phyloP scores from a whole-genome alignment of 371 early-diverging fungal genomes.

The Apophysomyces ossiformis region DNA sequence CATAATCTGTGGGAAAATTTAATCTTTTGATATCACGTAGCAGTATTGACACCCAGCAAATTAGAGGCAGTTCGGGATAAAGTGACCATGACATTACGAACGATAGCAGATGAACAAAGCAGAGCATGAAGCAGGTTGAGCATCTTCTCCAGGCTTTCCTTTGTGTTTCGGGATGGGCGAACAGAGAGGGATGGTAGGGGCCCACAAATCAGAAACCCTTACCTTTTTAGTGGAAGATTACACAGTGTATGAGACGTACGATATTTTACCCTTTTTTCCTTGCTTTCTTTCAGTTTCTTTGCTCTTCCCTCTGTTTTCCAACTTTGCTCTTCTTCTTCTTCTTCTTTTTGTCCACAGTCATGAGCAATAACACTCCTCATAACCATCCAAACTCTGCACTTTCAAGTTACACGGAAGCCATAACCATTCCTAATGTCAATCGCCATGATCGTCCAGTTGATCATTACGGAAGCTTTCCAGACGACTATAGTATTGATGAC shows the following conservation, averaged over 20 bases:
- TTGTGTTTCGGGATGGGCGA: no score
- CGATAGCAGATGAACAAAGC: slow-evolving; percentile 48
- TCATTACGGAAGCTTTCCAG: slow-evolving; percentile 3
- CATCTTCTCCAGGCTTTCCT: background rate
- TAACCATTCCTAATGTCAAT: slow-evolving; percentile 1
- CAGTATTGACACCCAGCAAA: background rate
- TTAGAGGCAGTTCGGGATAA: slow-evolving; percentile 40
- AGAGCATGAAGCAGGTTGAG: background rate
- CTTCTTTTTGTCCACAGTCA: background rate
- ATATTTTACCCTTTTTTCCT: background rate
- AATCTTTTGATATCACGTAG: background rate
- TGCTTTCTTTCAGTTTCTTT: background rate
- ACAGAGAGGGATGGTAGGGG: no score
- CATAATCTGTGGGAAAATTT: background rate
- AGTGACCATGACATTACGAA: slow-evolving; percentile 41
- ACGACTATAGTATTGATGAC: background rate
- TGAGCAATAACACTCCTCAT: slow-evolving; percentile 17
- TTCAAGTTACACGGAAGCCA: background rate
- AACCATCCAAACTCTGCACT: slow-evolving; percentile 17
- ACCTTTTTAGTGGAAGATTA: no score
- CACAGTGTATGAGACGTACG: no score
- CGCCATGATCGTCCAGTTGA: background rate
- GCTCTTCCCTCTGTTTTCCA: slow-evolving; percentile 3
- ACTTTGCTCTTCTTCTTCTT: background rate
- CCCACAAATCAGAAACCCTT: no score